Evolutionary conservation across 257 asterid genomes (phyloP).

Genomic region (Solanum habrochaites): DNA sequence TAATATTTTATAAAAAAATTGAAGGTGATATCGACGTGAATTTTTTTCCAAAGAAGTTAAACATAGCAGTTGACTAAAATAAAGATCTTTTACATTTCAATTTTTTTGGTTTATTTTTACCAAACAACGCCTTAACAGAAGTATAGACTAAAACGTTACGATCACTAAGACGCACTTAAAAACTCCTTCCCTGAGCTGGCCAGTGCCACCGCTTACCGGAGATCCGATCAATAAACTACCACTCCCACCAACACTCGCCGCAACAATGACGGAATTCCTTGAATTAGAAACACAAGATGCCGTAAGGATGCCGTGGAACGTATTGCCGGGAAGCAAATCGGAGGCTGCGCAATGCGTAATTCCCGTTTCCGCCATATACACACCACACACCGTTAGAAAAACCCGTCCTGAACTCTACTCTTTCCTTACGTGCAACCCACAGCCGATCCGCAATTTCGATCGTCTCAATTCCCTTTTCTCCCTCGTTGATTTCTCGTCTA

Average conservation of each 20-base stretch:
- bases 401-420: slow-evolving; percentile 52
- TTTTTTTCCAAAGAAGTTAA: not conserved
- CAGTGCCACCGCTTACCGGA: not conserved
- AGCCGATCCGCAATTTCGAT: slow-evolving; percentile 90
- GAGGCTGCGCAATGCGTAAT: slow-evolving; percentile 80
- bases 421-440: no score
- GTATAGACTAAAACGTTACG: not conserved
- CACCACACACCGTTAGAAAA: slow-evolving; percentile 91
- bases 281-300: slow-evolving; percentile 75
- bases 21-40: not conserved
- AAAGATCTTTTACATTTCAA: not conserved
- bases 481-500: slow-evolving; percentile 80
- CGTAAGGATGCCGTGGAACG: slow-evolving; percentile 98
- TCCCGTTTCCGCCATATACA: slow-evolving; percentile 91
- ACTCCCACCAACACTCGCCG: not conserved
- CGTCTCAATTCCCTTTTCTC: slow-evolving; percentile 84
- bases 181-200: not conserved
- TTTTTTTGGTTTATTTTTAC: not conserved
- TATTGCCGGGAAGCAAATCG: slow-evolving; percentile 84
- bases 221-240: not conserved
- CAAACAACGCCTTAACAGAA: not conserved
- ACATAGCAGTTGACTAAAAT: not conserved
- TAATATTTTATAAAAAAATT: not conserved
- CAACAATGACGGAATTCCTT: slow-evolving; percentile 70
- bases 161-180: not conserved